phyloP scores from a whole-genome alignment of 139 green algal species.

The Chlamydomonas schloesseri region DNA sequence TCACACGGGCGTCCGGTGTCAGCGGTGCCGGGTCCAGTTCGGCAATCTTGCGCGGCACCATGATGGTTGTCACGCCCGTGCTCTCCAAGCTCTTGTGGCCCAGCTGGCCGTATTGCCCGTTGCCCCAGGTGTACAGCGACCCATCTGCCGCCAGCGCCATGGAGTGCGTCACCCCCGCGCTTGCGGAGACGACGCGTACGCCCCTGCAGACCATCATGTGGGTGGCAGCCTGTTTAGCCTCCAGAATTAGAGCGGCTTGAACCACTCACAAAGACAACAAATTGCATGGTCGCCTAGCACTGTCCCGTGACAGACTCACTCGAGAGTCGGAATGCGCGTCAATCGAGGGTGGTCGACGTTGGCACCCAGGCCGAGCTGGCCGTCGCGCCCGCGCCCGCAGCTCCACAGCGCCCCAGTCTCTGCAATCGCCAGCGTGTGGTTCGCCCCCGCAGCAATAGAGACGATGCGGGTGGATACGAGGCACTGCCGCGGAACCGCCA shows the following conservation, averaged over 20 bases:
- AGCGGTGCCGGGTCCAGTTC: slow-evolving; percentile 69
- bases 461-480: slow-evolving; percentile 71
- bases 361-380: slow-evolving; percentile 75
- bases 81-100: slow-evolving; percentile 70
- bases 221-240: too few relatives aligned
- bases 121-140: slow-evolving; percentile 85
- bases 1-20: slow-evolving; percentile 69
- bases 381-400: slow-evolving; percentile 77
- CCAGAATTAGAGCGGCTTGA: too few relatives aligned
- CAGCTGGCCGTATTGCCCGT: slow-evolving; percentile 74
- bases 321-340: slow-evolving; percentile 3
- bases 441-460: slow-evolving; percentile 73
- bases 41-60: slow-evolving; percentile 69
- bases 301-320: slow-evolving; percentile 4
- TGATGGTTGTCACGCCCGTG: slow-evolving; percentile 28
- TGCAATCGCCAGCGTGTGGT: slow-evolving; percentile 86
- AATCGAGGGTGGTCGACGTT: slow-evolving; percentile 69
- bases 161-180: slow-evolving; percentile 77
- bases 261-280: too few relatives aligned
- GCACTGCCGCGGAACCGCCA: slow-evolving; percentile 48
- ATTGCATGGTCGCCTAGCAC: too few relatives aligned
- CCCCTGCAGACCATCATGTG: slow-evolving; percentile 32
- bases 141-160: slow-evolving; percentile 83
- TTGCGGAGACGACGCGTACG: slow-evolving; percentile 73
- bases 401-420: slow-evolving; percentile 79